phyloP scores from a whole-genome alignment of 768 basidiomycete genomes.

The Tylopilus plumbeoviolaceoides region DNA sequence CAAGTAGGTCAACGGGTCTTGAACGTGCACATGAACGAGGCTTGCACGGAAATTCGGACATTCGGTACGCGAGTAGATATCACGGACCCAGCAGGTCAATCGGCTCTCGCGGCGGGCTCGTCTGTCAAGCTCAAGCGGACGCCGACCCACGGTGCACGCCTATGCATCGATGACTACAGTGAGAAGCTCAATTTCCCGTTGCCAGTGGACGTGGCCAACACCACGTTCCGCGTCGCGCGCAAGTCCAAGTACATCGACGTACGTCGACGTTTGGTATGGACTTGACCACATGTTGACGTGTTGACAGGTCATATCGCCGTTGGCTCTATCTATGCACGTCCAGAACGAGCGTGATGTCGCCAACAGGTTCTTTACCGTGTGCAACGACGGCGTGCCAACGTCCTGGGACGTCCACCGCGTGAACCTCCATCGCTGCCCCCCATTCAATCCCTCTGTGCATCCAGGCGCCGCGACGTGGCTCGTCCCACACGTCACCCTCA shows the following conservation, averaged over 20 bases:
- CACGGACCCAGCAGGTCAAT: constrained; percentile 18
- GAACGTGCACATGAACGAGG: constrained; percentile 14
- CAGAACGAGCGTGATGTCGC: constrained; percentile 16
- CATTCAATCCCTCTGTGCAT: constrained; percentile 21
- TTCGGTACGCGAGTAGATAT: constrained; percentile 22
- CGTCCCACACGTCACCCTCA: constrained; percentile 26
- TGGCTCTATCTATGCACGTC: constrained; percentile 11
- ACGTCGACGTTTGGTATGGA: background rate
- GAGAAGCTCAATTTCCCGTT: constrained; percentile 39
- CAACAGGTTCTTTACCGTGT: constrained; percentile 28
- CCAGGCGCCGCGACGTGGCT: constrained; percentile 28
- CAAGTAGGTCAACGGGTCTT: constrained; percentile 15
- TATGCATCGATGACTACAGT: constrained; percentile 16
- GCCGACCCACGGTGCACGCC: background rate
- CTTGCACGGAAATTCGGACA: constrained; percentile 13
- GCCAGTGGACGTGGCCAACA: constrained; percentile 36
- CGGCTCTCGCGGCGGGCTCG: constrained; percentile 15
- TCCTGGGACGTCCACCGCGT: constrained; percentile 40
- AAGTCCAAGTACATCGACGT: constrained; percentile 50
- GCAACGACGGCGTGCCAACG: constrained; percentile 7
- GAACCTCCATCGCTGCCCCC: constrained; percentile 33
- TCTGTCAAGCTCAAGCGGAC: constrained; percentile 16
- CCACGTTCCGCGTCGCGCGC: constrained; percentile 46
- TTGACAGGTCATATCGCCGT: constrained; percentile 20
- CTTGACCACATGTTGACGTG: background rate